Evolutionary conservation across 108 stramenopile species (phyloP), one percentile per base, ranked within the genome.

Genomic region (Skeletonema potamos): DNA sequence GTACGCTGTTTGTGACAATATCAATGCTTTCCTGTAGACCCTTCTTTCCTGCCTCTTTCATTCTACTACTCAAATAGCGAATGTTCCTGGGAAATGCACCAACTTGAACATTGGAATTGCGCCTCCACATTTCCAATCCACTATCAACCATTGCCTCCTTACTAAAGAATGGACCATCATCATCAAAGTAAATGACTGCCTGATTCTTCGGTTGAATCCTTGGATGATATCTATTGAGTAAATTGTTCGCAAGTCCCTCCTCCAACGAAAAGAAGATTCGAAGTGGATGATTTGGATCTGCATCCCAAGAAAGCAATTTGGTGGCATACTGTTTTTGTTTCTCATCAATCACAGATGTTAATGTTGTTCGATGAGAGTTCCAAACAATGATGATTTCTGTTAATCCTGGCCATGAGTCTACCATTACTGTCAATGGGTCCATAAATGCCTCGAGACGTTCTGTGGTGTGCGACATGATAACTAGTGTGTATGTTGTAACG

Each of bases 161-260:
- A 22, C 64, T 68, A 77, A 89, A 92, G 66, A 96, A 96, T 2
- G 94, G 94, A 28, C 94, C 94, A 71, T 96, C 94, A 67, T 96
- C 94, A 55, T 96, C 94, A 60, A 92, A 93, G 58, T 92, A 96
- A 78, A 96, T 75, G 17, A 96, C 79, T 11, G 92, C 92, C 73
- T 96, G 90, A 48, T 89, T 88, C 57, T 79, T 78, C 6, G 89
- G 82, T n/a, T 83, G 34, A 8, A 96, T 58, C 17, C 55, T 65
- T 12, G 94, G 94, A 82, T 93, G 90, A 68, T 96, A 96, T 27
- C 94, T 85, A 82, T 96, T 96, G 61, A 96, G 77, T 27, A 96
- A 65, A 77, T 91, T 90, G 57, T 92, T 96, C 6, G 80, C 63
- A 20, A 91, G 82, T 17, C 89, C 89, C 34, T 87, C 72, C 58